Percentiles rank a stretch among this genome's conserved stretches.
Evolutionary conservation across 2,329 filamentous ascomycete species (phyloP).

Genomic region (Claviceps sp.): DNA sequence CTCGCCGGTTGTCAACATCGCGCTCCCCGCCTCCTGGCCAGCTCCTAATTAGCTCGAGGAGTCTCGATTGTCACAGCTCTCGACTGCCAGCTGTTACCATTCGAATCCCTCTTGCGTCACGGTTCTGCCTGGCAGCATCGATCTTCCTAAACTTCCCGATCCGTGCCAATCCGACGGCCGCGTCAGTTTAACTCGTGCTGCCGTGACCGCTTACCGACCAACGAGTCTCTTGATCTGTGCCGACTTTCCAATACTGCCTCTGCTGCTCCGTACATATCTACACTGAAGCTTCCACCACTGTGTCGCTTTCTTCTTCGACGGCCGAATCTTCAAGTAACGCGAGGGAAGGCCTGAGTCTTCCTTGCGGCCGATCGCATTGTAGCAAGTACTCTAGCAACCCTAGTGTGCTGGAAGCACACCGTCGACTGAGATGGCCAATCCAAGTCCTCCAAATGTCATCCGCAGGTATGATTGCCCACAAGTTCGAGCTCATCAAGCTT

Average conservation of each 20-base stretch:
- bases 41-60: no score
- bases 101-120: neutral
- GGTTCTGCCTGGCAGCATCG: neutral
- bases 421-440: conserved; percentile 26
- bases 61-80: no score
- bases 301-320: neutral
- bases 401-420: neutral
- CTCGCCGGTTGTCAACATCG: neutral
- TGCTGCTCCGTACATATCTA: neutral
- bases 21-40: no score
- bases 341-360: no score
- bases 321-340: neutral
- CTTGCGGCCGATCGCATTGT: neutral
- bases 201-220: neutral
- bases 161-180: neutral
- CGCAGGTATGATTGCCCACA: conserved; percentile 38
- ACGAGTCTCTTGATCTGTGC: neutral
- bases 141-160: neutral
- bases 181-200: neutral
- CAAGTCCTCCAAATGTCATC: conserved; percentile 43
- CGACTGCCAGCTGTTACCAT: no score
- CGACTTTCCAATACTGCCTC: neutral
- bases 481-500: neutral
- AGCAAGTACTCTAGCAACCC: neutral
- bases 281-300: neutral